A percentile compares a stretch with the other conserved stretches of the same genome.
These are phyloP conservation scores for Potentilla sterilis DNA, from an alignment of 306 rosid species.

Conservation along the genomic window DNA sequence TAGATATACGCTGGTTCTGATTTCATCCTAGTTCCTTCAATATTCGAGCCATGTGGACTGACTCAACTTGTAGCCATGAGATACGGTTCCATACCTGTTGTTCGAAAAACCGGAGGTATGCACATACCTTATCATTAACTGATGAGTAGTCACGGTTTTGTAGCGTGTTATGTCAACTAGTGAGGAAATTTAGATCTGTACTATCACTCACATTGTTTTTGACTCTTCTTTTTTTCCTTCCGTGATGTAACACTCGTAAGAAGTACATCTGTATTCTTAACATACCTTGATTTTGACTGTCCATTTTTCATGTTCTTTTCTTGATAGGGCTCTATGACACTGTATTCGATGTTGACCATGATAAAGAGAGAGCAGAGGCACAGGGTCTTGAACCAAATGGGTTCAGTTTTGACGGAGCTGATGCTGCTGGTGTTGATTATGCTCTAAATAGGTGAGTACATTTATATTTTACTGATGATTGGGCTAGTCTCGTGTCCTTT, in stretches of 20 bases:
- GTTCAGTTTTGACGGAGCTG: conserved; percentile 90
- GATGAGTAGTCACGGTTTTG: conserved; percentile 3
- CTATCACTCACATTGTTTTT: background rate
- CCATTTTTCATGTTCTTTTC: conserved; percentile 7
- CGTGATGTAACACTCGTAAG: background rate
- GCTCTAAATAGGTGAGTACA: conserved; percentile 81
- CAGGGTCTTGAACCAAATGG: conserved; percentile 91
- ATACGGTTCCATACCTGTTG: conserved; percentile 93
- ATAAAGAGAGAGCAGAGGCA: conserved; percentile 73
- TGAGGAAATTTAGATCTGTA: background rate
- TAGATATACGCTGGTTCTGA: conserved; percentile 97
- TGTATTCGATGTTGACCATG: conserved; percentile 79
- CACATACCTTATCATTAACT: background rate
- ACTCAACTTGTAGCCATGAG: conserved; percentile 98
- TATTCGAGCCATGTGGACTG: conserved; percentile 98
- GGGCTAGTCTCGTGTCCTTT: background rate
- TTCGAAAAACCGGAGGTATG: conserved; percentile 90
- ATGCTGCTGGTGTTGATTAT: conserved; percentile 76
- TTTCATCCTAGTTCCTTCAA: conserved; percentile 92
- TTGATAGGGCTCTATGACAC: conserved; percentile 82
- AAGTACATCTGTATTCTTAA: background rate
- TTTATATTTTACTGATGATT: background rate
- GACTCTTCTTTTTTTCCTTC: background rate
- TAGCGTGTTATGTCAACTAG: background rate
- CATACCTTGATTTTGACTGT: background rate